A percentile compares a stretch with the other conserved stretches of the same genome.
phyloP scores from a whole-genome alignment of 23 red algal species.

The Gracilariopsis chorda region DNA sequence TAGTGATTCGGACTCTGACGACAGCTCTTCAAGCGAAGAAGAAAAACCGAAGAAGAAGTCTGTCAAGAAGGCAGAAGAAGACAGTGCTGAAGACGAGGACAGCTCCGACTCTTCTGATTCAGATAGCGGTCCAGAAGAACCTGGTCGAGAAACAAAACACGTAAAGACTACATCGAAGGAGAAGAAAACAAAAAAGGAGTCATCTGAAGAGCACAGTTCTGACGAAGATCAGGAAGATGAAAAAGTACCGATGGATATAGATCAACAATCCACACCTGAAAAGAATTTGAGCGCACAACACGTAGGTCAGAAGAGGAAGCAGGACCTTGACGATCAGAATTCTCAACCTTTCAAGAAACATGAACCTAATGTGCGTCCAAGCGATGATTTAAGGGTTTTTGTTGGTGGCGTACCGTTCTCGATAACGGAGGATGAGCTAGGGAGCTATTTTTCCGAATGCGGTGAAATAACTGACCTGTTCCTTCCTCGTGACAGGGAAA shows the following conservation, averaged over 20 bases:
- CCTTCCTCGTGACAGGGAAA: conserved; percentile 64
- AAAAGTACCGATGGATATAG: conserved; percentile 25
- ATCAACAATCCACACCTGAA: not conserved
- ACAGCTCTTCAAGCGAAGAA: not conserved
- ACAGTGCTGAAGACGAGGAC: conserved; percentile 18
- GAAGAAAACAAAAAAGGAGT: not conserved
- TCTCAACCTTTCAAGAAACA: conserved; percentile 18
- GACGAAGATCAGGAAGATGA: conserved; percentile 5
- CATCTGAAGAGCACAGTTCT: not conserved
- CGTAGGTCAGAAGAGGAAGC: not conserved
- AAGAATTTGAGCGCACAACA: not conserved
- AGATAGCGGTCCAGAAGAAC: not conserved
- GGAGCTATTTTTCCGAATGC: conserved; percentile 26
- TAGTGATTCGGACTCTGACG: not conserved
- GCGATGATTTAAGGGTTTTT: conserved; percentile 63
- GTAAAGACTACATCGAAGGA: not conserved
- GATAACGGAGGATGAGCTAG: conserved; percentile 53
- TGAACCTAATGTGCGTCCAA: not conserved
- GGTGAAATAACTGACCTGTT: conserved; percentile 62
- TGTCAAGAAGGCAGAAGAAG: not conserved
- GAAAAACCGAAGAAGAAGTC: not conserved
- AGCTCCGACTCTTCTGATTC: not conserved
- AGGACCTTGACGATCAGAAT: not conserved
- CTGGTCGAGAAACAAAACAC: not conserved
- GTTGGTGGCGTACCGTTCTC: conserved; percentile 78